Conservation (phyloP, 129 eudicot species). For the Calendula officinalis region DNA sequence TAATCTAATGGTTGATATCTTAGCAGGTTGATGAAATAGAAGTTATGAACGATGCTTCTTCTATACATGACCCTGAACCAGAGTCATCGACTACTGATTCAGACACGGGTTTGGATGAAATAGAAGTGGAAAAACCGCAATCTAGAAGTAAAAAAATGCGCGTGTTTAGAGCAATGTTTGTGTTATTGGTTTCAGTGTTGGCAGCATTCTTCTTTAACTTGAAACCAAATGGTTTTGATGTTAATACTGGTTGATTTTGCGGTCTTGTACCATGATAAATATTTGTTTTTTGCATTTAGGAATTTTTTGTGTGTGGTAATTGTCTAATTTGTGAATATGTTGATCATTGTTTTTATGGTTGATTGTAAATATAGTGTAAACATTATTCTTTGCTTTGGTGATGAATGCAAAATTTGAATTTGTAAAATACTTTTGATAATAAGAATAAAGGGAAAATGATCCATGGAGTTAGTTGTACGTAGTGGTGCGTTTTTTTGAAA, state of each 20-base stretch:
- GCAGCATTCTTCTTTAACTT: slow-evolving; percentile 41
- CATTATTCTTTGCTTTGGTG: slow-evolving; percentile 18
- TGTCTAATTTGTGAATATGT: slow-evolving; percentile 25
- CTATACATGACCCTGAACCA: slow-evolving; percentile 33
- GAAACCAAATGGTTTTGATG: slow-evolving; percentile 20
- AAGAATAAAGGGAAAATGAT: too few species aligned
- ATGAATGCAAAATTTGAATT: neutral
- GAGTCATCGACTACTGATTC: slow-evolving; percentile 40
- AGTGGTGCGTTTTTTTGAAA: too few species aligned
- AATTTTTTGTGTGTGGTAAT: slow-evolving; percentile 3
- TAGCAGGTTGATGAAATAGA: slow-evolving; percentile 59
- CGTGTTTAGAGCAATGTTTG: slow-evolving; percentile 34
- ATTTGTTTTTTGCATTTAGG: slow-evolving; percentile 23
- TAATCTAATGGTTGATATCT: slow-evolving; percentile 14
- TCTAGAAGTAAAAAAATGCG: slow-evolving; percentile 29
- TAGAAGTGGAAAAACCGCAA: slow-evolving; percentile 21
- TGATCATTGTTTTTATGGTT: slow-evolving; percentile 21
- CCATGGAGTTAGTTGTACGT: too few species aligned
- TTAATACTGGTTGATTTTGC: slow-evolving; percentile 25
- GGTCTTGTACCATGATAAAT: neutral
- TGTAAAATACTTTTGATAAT: too few species aligned
- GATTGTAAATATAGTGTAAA: slow-evolving; percentile 30
- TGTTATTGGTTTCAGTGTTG: slow-evolving; percentile 43
- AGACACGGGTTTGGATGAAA: slow-evolving; percentile 28
- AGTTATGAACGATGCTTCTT: slow-evolving; percentile 26